Conservation (phyloP, 345 rosid species). For the Mangifera indica region DNA sequence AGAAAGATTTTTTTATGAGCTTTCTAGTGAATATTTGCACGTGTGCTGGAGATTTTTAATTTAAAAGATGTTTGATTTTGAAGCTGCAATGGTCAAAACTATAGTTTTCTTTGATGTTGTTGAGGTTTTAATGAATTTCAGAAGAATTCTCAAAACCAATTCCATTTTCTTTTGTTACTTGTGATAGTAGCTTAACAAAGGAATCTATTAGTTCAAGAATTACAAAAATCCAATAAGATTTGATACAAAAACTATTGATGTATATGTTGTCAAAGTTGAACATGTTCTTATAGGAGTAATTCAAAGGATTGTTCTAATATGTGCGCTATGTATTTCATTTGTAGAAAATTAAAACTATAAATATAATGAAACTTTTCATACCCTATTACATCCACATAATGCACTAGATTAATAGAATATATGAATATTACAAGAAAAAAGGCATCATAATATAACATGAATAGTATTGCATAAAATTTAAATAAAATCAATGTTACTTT, state of each 20-base stretch:
- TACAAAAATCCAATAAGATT: constrained; percentile 26
- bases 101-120: constrained; percentile 53
- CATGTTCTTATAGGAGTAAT: constrained; percentile 16
- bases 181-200: constrained; percentile 25
- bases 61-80: constrained; percentile 29
- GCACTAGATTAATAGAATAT: neutral
- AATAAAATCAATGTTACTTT: neutral
- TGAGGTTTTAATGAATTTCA: constrained; percentile 25
- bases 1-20: constrained; percentile 43
- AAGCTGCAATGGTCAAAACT: constrained; percentile 54
- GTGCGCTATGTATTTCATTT: neutral
- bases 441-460: neutral
- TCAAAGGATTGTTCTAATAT: neutral
- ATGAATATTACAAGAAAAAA: neutral
- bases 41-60: neutral
- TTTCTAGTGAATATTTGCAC: constrained; percentile 33
- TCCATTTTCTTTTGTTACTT: neutral
- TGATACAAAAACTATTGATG: neutral
- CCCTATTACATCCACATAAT: neutral
- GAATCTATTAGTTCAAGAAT: constrained; percentile 25
- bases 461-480: neutral
- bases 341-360: neutral
- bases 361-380: neutral
- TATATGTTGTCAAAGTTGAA: constrained; percentile 30
- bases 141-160: constrained; percentile 21